phyloP scores from a whole-genome alignment of 352 stramenopile genomes.

The Blastocystis sp. region DNA sequence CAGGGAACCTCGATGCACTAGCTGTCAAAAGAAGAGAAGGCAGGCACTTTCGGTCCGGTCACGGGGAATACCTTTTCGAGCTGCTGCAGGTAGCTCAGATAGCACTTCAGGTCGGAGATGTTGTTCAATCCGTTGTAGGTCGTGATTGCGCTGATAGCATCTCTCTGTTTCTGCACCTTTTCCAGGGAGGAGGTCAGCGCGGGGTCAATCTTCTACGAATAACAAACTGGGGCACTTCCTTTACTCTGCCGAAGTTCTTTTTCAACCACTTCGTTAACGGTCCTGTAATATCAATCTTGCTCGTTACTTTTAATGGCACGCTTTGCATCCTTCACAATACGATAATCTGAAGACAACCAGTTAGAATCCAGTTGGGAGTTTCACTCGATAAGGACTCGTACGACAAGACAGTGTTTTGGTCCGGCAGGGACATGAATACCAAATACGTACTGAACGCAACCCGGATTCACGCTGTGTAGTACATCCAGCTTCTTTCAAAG shows the following conservation, averaged over 20 bases:
- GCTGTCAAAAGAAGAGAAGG: background rate
- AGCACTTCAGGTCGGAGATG: conserved; percentile 64
- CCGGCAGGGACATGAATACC: background rate
- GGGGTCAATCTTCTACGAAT: conserved; percentile 4
- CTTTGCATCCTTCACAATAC: conserved; percentile 60
- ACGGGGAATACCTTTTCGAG: conserved; percentile 47
- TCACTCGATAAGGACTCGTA: conserved; percentile 26
- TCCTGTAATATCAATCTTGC: conserved; percentile 22
- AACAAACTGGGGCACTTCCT: background rate
- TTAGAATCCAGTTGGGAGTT: conserved; percentile 27
- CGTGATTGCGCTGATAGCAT: conserved; percentile 1
- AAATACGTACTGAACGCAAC: background rate
- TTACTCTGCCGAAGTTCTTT: conserved; percentile 30
- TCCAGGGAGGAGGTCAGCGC: conserved; percentile 14
- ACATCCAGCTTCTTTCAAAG: conserved; percentile 3
- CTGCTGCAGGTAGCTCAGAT: conserved; percentile 46
- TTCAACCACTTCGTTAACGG: conserved; percentile 37
- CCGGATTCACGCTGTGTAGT: background rate
- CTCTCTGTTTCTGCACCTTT: conserved; percentile 61
- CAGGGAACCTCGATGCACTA: conserved; percentile 20
- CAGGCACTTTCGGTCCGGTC: conserved; percentile 8
- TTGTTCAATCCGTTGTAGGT: conserved; percentile 21
- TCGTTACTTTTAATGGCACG: conserved; percentile 40
- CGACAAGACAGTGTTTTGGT: too few species aligned
- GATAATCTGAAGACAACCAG: too few species aligned